Evolutionary conservation across 129 eudicot genomes (phyloP), one percentile per base, ranked within the genome.

Genomic region (Lactuca saligna): DNA sequence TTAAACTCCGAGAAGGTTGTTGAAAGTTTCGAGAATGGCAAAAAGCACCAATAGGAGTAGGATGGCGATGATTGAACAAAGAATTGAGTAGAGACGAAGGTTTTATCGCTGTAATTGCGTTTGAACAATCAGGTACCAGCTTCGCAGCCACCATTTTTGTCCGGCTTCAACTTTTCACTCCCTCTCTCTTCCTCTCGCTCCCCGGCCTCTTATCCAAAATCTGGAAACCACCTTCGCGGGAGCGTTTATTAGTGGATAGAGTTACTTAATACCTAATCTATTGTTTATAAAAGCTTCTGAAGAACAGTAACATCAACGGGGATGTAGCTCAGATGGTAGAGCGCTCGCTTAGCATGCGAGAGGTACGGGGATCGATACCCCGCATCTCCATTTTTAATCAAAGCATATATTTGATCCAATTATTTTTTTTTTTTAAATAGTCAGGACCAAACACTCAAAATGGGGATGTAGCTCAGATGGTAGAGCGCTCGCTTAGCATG

Each of bases 331-430:
- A 79, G 86, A 77, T 86, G 88, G 90, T 85, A 85, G 90, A 85
- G 90, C 90, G 84, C 90, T 85, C 84, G 86, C 86, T 85, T 85
- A 81, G 90, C 90, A 86, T 82, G 91, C 83, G 85, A 86, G 91
- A 86, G 88, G 88, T 77, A 82, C 85, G 85, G 87, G 91, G 91
- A 82, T 79, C 91, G 91, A 85, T 85, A 82, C 87, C 79, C 75
- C 79, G 75, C 79, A 79, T 79, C 75, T 79, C 79, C 75, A 20
- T 20, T 20, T 20, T n/a, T n/a, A n/a, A n/a, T n/a, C n/a, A n/a
- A n/a, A n/a, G n/a, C n/a, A n/a, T n/a, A n/a, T n/a, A 20, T 20
- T 20, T 20, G 20, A 20, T 20, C 20, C 20, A 20, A 20, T 20
- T 20, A 1, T 20, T 20, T 0, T 20, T 20, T 0, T 20, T 20